Base-by-base conservation (phyloP, 73 alveolate genomes). In the Paramecium pentaurelia region DNA sequence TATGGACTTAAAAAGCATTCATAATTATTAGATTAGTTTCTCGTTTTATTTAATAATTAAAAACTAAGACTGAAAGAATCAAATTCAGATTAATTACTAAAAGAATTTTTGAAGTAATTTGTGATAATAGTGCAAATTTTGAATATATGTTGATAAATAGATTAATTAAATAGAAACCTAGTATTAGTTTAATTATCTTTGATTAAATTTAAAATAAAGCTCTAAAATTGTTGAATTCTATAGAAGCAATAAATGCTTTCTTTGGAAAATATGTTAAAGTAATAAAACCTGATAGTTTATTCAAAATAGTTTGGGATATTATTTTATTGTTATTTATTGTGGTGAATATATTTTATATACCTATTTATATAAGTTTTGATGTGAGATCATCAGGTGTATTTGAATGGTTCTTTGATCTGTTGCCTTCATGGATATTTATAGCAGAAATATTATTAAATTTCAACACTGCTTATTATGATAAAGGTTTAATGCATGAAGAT, bases 401-500 rank as follows among this genome's bases (percentile, higher is more conserved):
- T 22, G 75, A 71, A 40, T 60, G 71, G 71, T 16, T 89, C 27
- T 60, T 89, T 28, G 77, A 89, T n/a, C 25, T 34, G 16, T 45
- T 89, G 42, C 94, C 94, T 7, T 77, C 86, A 20, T 89, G 91
- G 93, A 25, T 95, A 28, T 96, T 93, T 91, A 44, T 89, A 1
- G 85, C 86, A 32, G 97, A 96, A 47, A 60, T 96, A 11, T 28
- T 95, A 22, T 45, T 96, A 18, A 87, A 96, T 80, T 95, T 96
- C 58, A 85, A 92, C n/a, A 95, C 96, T 20, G 97, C 98, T 20
- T 96, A 83, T 88, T 96, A 93, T 80, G 95, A 93, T 75, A 51
- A 93, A 58, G 96, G 96, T 1, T 91, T 94, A n/a, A 58, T 93
- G 77, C 95, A 86, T 18, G 93, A 93, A 14, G 83, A 92, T 58